phyloP scores from a whole-genome alignment of 1,284 basidiomycete species.

The Moesziomyces sp. region DNA sequence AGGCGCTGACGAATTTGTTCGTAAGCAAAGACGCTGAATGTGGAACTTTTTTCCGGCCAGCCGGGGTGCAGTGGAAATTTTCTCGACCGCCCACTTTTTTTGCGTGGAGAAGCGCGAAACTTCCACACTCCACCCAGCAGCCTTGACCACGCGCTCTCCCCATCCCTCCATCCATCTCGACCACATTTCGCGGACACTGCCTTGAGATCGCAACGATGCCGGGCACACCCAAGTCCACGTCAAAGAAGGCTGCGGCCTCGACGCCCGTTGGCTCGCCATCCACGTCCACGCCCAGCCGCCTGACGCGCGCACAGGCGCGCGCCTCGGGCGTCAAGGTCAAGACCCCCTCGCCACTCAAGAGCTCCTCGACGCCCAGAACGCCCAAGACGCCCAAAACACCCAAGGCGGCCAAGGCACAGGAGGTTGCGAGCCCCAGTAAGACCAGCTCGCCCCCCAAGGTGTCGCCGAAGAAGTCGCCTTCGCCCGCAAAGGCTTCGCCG shows the following conservation, averaged over 20 bases:
- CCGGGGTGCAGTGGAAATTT: slow-evolving; percentile 1
- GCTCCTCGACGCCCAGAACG: slow-evolving; percentile 14
- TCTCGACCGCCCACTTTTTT: slow-evolving; percentile 1
- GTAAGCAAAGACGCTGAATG: too few species aligned
- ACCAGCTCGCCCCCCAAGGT: slow-evolving; percentile 16
- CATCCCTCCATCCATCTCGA: neutral
- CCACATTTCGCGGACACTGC: neutral
- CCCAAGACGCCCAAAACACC: slow-evolving; percentile 10
- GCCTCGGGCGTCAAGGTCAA: slow-evolving; percentile 29
- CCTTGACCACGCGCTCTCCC: neutral
- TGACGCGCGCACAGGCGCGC: slow-evolving; percentile 39
- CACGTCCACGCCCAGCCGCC: slow-evolving; percentile 19
- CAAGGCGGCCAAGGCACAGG: slow-evolving; percentile 13
- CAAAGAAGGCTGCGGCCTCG: slow-evolving; percentile 24
- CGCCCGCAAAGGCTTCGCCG: slow-evolving; percentile 22
- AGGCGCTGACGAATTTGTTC: too few species aligned
- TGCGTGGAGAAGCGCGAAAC: neutral
- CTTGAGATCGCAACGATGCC: slow-evolving; percentile 12
- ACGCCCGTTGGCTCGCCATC: slow-evolving; percentile 16
- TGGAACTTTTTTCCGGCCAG: too few species aligned
- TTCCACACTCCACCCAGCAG: neutral
- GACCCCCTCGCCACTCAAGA: slow-evolving; percentile 41
- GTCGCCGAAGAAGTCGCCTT: slow-evolving; percentile 12
- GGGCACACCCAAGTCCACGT: slow-evolving; percentile 31
- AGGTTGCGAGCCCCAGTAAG: neutral